A percentile compares a stretch with the other conserved stretches of the same genome.
Evolutionary conservation across 257 asterid species (phyloP).

Genomic region (Solanum clarkiae): DNA sequence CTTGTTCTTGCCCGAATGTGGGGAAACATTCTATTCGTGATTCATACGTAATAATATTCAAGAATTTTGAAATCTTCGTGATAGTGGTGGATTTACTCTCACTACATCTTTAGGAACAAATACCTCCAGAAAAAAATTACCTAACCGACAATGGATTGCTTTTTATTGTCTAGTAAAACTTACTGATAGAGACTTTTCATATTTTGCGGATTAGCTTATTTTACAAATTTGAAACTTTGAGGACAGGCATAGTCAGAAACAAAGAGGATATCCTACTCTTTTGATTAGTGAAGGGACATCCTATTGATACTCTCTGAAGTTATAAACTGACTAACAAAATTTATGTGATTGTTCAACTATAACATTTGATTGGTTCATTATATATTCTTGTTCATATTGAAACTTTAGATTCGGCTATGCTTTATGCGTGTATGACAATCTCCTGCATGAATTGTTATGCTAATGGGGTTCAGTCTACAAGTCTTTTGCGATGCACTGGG

Average conservation of each 20-base stretch:
- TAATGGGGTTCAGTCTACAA: background rate
- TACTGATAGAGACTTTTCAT: background rate
- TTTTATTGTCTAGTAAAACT: background rate
- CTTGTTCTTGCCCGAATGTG: background rate
- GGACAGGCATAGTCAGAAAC: background rate
- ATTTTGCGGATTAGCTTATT: background rate
- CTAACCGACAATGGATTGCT: background rate
- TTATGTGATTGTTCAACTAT: background rate
- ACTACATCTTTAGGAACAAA: background rate
- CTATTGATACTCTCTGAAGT: background rate
- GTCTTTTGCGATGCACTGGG: background rate
- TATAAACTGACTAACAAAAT: background rate
- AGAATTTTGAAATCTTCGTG: background rate
- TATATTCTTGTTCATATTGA: background rate
- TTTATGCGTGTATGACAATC: background rate
- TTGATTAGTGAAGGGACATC: background rate
- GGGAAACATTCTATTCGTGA: background rate
- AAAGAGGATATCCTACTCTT: background rate
- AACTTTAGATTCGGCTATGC: background rate
- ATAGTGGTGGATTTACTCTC: background rate
- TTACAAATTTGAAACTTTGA: background rate
- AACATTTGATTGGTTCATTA: background rate
- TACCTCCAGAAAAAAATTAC: background rate
- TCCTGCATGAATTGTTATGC: background rate
- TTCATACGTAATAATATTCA: background rate